Evolutionary conservation across 345 rosid genomes (phyloP).

Genomic region (Hypericum androsaemum): DNA sequence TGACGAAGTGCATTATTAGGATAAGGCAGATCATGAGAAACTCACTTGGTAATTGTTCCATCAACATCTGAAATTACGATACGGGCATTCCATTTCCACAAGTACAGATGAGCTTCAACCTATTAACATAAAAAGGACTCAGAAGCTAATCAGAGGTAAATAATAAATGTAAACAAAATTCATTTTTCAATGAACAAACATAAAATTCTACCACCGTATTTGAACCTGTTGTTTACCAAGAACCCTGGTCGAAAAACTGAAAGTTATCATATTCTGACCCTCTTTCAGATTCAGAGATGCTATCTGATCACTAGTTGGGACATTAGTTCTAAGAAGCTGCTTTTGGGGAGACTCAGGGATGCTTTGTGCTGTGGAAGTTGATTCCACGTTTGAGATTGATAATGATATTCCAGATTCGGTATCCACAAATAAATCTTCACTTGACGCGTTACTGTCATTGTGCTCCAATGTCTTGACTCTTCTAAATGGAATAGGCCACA

Average conservation of each 20-base stretch:
- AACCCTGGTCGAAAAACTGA: constrained; percentile 82
- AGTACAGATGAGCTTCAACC: constrained; percentile 90
- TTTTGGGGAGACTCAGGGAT: constrained; percentile 49
- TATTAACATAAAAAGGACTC: constrained; percentile 19
- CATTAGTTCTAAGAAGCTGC: constrained; percentile 62
- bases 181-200: neutral
- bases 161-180: too few species aligned
- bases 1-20: neutral
- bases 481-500: constrained; percentile 79
- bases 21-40: neutral
- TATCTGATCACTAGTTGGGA: constrained; percentile 80
- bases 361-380: constrained; percentile 20
- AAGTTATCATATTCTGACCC: constrained; percentile 76
- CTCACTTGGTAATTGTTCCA: constrained; percentile 91
- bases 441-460: constrained; percentile 43
- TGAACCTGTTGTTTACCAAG: constrained; percentile 84
- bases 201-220: neutral
- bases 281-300: constrained; percentile 84
- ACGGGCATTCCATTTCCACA: constrained; percentile 88
- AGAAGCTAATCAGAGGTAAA: constrained; percentile 7
- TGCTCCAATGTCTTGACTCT: constrained; percentile 71
- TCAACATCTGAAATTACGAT: constrained; percentile 94
- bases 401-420: constrained; percentile 43
- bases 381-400: constrained; percentile 23
- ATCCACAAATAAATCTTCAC: constrained; percentile 74